Base-by-base conservation (phyloP, 108 stramenopile species). In the Heterococcus sp. region DNA sequence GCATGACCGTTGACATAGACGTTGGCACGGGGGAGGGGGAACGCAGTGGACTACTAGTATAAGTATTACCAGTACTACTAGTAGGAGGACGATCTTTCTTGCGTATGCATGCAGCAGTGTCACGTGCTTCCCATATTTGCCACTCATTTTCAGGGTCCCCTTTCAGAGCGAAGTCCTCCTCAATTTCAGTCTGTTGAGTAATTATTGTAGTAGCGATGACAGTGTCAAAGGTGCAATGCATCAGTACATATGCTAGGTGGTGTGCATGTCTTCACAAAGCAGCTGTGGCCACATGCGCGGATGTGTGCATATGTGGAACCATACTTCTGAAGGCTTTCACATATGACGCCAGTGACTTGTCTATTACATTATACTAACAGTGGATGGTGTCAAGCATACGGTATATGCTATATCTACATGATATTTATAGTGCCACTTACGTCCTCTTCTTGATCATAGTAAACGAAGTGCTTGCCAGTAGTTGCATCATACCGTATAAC, bases 101-200 rank as follows among this genome's bases (percentile, higher is more conserved):
- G 46, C 46, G 46, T 8, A 58, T 58, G 46, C 8, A 21, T 21
- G 46, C 46, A 21, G 14, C 46, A 21, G 46, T 38, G 46, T 78
- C 77, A 64, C 70, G 69, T 35, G 70, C 71, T 64, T 78, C 77
- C 77, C 77, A 78, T 32, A 78, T 78, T 31, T 78, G 77, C 77
- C 77, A 78, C 66, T 66, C 63, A 70, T 78, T 78, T 64, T 78
- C 69, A 30, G 68, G 70, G 37, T 35, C 36, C 33, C 70, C 77
- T 21, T 58, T 58, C 29, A 69, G 70, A 8, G 71, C 4, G 34
- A 78, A 70, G 33, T 78, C 70, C 38, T 78, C 77, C 28, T 78
- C 77, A 35, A 38, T 33, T 21, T 78, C 77, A 33, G 46, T 58
- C 14, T 8, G 14, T 58, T 58, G 46, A 8, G 46, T 21, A 14